Base-by-base conservation (phyloP, 257 asterid species). In the Eucommia ulmoides region DNA sequence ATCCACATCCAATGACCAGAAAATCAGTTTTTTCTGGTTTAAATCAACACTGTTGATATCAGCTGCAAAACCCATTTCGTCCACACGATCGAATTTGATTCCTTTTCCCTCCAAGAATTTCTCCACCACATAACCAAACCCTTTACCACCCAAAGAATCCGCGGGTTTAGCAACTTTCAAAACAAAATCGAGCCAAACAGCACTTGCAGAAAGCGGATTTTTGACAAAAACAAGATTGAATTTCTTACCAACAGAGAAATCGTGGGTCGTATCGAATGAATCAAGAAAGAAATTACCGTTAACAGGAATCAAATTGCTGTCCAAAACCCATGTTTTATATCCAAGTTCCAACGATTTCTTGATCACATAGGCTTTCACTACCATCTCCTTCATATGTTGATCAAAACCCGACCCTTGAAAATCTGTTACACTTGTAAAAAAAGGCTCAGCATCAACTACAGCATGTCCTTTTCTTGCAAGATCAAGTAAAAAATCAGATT, bases 401-500 rank as follows among this genome's bases (percentile, higher is more conserved):
- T 80, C 82, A 56, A 48, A 53, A 17, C 59, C 54, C 7, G 80
- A 64, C 63, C 74, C 69, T 17, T 75, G 81, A 21, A 65, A 58
- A 51, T 67, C 60, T 56, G 65, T 57, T 33, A 50, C 55, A 42
- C 58, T 44, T 26, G 74, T 76, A 14, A 65, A 76, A 73, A 75
- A 63, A 56, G 54, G 62, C 59, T 65, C 65, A 4, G 70, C 62
- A 24, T 91, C 87, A 35, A 91, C 68, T 52, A 86, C 89, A 0
- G 82, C 83, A 65, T 86, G 68, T 20, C 96, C 96, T 64, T 82
- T 73, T 69, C 94, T 79, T 15, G 98, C 82, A 66, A 91, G 93
- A 79, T 91, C 96, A 8, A 61, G 60, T 21, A 79, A 60, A 24
- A 83, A 66, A 67, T 29, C 52, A 22, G 94, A 77, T 10, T 63